Conservation (phyloP, 164 flowering plant genomes). For the Brasenia schreberi region DNA sequence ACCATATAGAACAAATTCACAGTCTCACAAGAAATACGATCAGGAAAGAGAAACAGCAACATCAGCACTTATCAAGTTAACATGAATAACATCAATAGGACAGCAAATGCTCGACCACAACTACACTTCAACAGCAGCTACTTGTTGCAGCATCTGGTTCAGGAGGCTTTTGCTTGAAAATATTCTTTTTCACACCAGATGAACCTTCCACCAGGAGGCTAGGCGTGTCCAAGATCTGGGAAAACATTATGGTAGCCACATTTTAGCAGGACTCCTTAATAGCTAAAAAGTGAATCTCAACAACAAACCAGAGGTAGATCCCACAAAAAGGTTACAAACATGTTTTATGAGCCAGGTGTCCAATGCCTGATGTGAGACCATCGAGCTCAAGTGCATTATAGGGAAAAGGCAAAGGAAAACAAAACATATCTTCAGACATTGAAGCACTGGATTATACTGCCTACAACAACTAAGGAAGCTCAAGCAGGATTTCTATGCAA, state of each 20-base stretch:
- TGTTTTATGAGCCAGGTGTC: not conserved
- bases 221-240: slow-evolving; percentile 73
- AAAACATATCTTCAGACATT: too few relatives aligned
- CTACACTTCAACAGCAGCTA: slow-evolving; percentile 17
- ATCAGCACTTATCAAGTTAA: too few relatives aligned
- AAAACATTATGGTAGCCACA: not conserved
- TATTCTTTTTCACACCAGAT: slow-evolving; percentile 34
- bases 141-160: slow-evolving; percentile 17
- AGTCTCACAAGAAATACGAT: too few relatives aligned
- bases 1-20: too few relatives aligned
- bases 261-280: not conserved
- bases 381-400: too few relatives aligned
- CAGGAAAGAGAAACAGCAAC: too few relatives aligned
- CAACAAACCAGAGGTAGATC: not conserved
- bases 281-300: not conserved
- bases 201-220: slow-evolving; percentile 70
- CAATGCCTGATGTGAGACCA: too few relatives aligned
- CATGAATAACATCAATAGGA: too few relatives aligned
- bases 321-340: not conserved
- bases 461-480: too few relatives aligned
- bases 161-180: slow-evolving; percentile 51
- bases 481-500: too few relatives aligned
- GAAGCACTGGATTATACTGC: too few relatives aligned
- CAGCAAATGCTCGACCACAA: not conserved
- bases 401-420: too few relatives aligned